Base-by-base conservation (phyloP, 208 protist species). In the Acanthamoeba sp. region DNA sequence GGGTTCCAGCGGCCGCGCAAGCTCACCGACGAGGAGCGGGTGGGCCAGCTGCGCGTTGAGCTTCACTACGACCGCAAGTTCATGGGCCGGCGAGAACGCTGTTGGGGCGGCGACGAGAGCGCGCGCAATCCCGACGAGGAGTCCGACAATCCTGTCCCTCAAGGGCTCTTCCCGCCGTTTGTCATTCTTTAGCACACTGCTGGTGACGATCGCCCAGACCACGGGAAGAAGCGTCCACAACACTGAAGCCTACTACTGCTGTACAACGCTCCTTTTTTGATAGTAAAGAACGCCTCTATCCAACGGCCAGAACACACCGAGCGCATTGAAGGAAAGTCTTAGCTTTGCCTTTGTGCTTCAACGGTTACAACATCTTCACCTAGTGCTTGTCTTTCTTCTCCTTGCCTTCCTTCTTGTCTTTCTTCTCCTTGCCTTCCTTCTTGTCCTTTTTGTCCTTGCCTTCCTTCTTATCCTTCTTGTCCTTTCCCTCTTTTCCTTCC, bases 41-140 rank as follows among this genome's bases (percentile, higher is more conserved):
- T 59, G 42, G 78, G 78, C n/a, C 22, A 59, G n/a, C 42, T 87
- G 78, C 78, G 78, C 24, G 34, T 87, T 45, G 78, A 87, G 34
- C 42, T 87, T 12, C 78, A 27, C 40, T 87, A 87, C 48, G 78
- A 87, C 20, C 78, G 78, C 48, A 87, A 87, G 48, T 87, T 87
- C 42, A 45, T 87, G 42, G 78, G 78, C 29, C 40, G 78, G 14
- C 38, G 78, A 3, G 78, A 87, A 45, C 78, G 78, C 24, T 59
- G 40, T 20, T 87, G 78, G 78, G 45, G 78, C 78, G 14, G 5
- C 45, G 78, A 87, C 27, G 78, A 20, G 22, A 27, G 0, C 78
- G 27, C 22, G 4, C 24, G 16, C 78, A 87, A 32, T 29, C 64
- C 64, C 16, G 64, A 73, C 27, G 64, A 73, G 64, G 64, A 73